Percentiles rank a stretch among this genome's conserved stretches.
These are phyloP conservation scores for Telfairia occidentalis DNA, from an alignment of 331 rosid species.

Conservation along the genomic window DNA sequence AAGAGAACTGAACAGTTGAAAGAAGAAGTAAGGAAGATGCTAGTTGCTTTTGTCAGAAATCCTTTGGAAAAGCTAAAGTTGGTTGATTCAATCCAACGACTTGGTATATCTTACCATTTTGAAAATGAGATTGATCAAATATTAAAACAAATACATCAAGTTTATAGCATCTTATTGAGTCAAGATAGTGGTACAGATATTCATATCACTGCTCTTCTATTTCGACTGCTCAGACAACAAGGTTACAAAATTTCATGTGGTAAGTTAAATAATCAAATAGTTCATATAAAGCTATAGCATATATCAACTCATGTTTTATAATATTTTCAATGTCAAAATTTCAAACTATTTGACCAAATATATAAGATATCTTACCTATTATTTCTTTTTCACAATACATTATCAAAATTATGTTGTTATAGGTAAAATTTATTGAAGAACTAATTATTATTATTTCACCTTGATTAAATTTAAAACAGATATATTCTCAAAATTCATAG, in stretches of 20 bases:
- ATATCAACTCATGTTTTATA: too few species aligned
- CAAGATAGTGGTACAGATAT: not conserved
- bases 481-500: slow-evolving; percentile 6
- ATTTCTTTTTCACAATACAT: too few species aligned
- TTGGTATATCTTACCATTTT: not conserved
- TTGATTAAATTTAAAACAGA: not conserved
- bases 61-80: not conserved
- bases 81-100: not conserved
- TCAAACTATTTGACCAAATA: too few species aligned
- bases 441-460: too few species aligned
- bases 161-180: not conserved
- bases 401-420: too few species aligned
- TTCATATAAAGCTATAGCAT: too few species aligned
- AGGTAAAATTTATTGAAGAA: too few species aligned
- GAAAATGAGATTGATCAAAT: not conserved
- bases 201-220: not conserved
- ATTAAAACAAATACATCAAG: not conserved
- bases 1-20: not conserved
- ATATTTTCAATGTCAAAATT: too few species aligned
- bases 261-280: too few species aligned
- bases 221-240: not conserved
- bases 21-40: not conserved
- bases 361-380: too few species aligned
- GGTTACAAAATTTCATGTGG: not conserved
- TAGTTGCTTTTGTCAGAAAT: not conserved